Conservation (phyloP, 768 basidiomycete species). For the Naematelia encephala region DNA sequence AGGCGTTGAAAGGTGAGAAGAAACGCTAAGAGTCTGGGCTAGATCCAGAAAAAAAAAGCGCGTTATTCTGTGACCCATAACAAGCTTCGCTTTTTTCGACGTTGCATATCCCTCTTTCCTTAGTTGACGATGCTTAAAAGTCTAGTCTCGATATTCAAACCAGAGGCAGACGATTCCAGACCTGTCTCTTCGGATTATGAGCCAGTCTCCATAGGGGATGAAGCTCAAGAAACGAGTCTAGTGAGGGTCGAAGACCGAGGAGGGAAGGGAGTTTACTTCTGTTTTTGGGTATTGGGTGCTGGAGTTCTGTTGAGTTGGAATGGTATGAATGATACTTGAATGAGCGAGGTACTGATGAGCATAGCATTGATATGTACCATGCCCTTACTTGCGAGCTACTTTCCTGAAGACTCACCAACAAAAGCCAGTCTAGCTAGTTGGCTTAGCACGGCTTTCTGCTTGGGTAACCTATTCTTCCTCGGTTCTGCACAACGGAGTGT, state of each 20-base stretch:
- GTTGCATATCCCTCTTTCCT: neutral
- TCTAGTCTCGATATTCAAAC: neutral
- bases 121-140: neutral
- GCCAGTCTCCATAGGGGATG: constrained; percentile 17
- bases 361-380: constrained; percentile 80
- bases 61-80: neutral
- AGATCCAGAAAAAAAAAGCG: too few species aligned
- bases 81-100: neutral
- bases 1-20: too few species aligned
- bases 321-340: constrained; percentile 56
- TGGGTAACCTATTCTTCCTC: constrained; percentile 66
- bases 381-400: constrained; percentile 71
- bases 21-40: too few species aligned
- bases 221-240: constrained; percentile 3
- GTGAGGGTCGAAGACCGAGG: constrained; percentile 1
- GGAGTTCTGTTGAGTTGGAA: constrained; percentile 86
- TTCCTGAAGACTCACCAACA: constrained; percentile 59
- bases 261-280: constrained; percentile 34
- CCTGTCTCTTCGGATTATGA: neutral
- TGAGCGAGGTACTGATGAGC: neutral
- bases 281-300: constrained; percentile 62
- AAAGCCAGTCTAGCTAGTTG: constrained; percentile 64
- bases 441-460: constrained; percentile 61
- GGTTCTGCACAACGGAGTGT: constrained; percentile 61
- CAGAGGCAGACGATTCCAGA: neutral